A percentile compares a stretch with the other conserved stretches of the same genome.
These are phyloP conservation scores for Mycena floridula DNA, from an alignment of 768 basidiomycete species.

Conservation along the genomic window DNA sequence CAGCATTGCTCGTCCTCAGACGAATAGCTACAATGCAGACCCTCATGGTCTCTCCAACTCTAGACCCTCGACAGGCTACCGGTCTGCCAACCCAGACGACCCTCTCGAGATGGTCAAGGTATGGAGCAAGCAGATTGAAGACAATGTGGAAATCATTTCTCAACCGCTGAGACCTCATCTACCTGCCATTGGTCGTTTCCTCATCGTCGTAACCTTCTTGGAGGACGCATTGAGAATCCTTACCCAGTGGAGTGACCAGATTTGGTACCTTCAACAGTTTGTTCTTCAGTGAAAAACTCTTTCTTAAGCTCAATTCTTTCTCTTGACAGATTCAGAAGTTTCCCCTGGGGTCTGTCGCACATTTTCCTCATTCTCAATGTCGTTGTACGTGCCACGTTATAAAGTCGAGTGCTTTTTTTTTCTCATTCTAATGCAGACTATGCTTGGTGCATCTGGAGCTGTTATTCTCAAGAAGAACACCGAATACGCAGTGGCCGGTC, in stretches of 20 bases:
- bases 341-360: conserved; percentile 94
- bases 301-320: conserved; percentile 3
- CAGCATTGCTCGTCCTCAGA: conserved; percentile 69
- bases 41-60: conserved; percentile 79
- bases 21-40: conserved; percentile 56
- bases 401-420: neutral
- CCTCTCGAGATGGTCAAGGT: conserved; percentile 73
- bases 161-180: conserved; percentile 92
- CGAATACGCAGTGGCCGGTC: conserved; percentile 85
- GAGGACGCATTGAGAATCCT: conserved; percentile 93
- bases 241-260: conserved; percentile 94
- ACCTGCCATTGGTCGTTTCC: conserved; percentile 90
- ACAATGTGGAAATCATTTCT: conserved; percentile 86
- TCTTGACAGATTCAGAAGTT: conserved; percentile 92
- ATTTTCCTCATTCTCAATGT: conserved; percentile 90
- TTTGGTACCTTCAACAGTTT: conserved; percentile 96
- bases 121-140: conserved; percentile 76
- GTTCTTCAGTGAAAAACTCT: conserved; percentile 21
- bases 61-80: conserved; percentile 62
- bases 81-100: conserved; percentile 76
- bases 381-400: conserved; percentile 51
- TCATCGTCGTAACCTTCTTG: conserved; percentile 97
- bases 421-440: conserved; percentile 50
- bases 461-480: conserved; percentile 85
- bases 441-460: conserved; percentile 79